A percentile compares a stretch with the other conserved stretches of the same genome.
phyloP scores from a whole-genome alignment of 2,329 filamentous ascomycete genomes.

The Microcyclosporella mali region DNA sequence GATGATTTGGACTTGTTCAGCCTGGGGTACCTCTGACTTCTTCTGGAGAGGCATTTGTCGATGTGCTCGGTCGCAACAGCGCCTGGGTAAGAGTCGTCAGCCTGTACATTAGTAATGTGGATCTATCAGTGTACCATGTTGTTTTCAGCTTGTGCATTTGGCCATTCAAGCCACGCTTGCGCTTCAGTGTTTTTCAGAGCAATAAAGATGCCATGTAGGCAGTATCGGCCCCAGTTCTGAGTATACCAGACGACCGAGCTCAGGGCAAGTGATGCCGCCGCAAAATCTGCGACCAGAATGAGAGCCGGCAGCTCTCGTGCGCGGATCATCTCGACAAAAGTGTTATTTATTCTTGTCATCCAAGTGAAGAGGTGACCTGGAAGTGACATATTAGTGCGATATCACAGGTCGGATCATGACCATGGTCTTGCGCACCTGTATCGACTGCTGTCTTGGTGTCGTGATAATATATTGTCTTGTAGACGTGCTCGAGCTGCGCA shows the following conservation, averaged over 20 bases:
- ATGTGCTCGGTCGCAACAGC: background rate
- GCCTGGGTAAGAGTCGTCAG: background rate
- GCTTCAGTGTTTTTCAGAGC: constrained; percentile 13
- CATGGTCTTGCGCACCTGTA: constrained; percentile 3
- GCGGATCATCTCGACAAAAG: constrained; percentile 16
- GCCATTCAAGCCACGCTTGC: constrained; percentile 23
- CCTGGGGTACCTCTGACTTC: no score
- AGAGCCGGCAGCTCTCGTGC: constrained; percentile 16
- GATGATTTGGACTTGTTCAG: no score
- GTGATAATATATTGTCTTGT: constrained; percentile 6
- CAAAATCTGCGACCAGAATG: constrained; percentile 22
- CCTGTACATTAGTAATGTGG: background rate
- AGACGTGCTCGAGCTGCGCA: constrained; percentile 1
- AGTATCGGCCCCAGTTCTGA: constrained; percentile 17
- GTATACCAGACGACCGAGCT: constrained; percentile 16
- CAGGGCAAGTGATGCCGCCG: constrained; percentile 12
- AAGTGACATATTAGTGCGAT: background rate
- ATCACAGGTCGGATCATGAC: background rate
- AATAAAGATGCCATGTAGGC: constrained; percentile 17
- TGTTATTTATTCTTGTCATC: constrained; percentile 11
- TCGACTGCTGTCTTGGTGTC: constrained; percentile 3
- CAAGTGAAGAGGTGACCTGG: constrained; percentile 11
- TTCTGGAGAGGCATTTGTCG: background rate
- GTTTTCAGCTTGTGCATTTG: constrained; percentile 14
- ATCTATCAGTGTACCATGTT: constrained; percentile 6